Evolutionary conservation across 148 eudicot genomes (phyloP).

Genomic region (Amaranthus hypochondriacus): DNA sequence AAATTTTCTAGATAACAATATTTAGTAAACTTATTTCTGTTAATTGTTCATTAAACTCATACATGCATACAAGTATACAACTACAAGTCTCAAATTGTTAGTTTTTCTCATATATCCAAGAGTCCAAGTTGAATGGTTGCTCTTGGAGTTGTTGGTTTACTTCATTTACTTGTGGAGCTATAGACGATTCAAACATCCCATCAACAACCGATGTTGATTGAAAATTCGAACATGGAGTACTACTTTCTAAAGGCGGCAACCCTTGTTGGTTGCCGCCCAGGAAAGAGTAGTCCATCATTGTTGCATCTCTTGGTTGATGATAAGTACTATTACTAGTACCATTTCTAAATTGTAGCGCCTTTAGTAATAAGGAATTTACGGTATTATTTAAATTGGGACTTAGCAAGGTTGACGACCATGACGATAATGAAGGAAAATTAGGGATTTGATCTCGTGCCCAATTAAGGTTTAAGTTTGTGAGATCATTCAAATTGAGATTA

Average conservation of each 20-base stretch:
- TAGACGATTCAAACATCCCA: constrained; percentile 21
- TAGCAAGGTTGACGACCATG: constrained; percentile 54
- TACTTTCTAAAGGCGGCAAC: constrained; percentile 21
- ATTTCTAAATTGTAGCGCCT: constrained; percentile 56
- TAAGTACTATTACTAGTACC: neutral
- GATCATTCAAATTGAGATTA: constrained; percentile 1
- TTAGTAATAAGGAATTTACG: constrained; percentile 61
- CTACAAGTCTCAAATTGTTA: constrained; percentile 15
- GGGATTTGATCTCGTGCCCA: constrained; percentile 38
- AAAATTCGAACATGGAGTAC: constrained; percentile 29
- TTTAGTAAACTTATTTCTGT: neutral
- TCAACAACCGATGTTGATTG: constrained; percentile 33
- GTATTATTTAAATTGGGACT: constrained; percentile 42
- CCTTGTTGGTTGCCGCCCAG: constrained; percentile 31
- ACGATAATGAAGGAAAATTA: constrained; percentile 35
- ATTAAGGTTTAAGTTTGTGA: constrained; percentile 35
- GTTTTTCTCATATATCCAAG: constrained; percentile 16
- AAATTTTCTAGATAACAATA: neutral
- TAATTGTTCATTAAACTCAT: neutral
- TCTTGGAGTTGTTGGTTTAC: constrained; percentile 28
- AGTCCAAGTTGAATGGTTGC: constrained; percentile 75
- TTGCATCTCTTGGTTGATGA: constrained; percentile 37
- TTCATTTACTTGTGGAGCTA: constrained; percentile 27
- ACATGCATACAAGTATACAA: no score
- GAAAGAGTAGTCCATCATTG: constrained; percentile 29